Evolutionary conservation across 2,329 filamentous ascomycete genomes (phyloP).

Genomic region (Colletotrichum eremochloae): DNA sequence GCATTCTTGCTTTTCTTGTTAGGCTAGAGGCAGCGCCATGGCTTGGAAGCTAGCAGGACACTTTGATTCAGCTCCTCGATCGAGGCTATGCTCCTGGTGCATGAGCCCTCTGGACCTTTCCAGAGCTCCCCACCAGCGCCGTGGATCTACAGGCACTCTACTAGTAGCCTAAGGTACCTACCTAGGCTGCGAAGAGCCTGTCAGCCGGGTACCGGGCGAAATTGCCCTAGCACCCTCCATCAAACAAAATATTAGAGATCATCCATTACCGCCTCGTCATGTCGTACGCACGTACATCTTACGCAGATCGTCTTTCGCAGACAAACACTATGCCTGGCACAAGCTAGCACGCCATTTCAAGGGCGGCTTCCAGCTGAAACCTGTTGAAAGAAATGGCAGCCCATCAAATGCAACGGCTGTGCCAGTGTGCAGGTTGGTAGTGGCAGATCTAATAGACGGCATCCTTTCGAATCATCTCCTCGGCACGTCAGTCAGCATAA

Average conservation of each 20-base stretch:
- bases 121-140: background rate
- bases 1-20: slow-evolving; percentile 29
- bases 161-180: no score
- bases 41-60: slow-evolving; percentile 26
- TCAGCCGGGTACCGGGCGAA: slow-evolving; percentile 2
- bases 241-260: slow-evolving; percentile 18
- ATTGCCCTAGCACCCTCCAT: slow-evolving; percentile 22
- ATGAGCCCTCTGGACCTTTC: background rate
- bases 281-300: background rate
- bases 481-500: background rate
- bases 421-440: slow-evolving; percentile 9
- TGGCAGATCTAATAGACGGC: slow-evolving; percentile 22
- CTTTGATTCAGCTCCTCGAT: slow-evolving; percentile 22
- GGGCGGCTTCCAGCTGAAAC: background rate
- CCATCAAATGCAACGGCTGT: slow-evolving; percentile 10
- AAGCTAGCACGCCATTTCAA: background rate
- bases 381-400: background rate
- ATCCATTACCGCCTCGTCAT: slow-evolving; percentile 8
- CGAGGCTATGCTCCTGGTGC: slow-evolving; percentile 1
- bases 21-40: slow-evolving; percentile 35
- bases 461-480: background rate
- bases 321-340: slow-evolving; percentile 7
- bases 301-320: background rate
- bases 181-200: background rate
- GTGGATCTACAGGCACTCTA: background rate